Evolutionary conservation across 2,329 filamentous ascomycete species (phyloP), one percentile per base, ranked within the genome.

Genomic region (Trichoderma sp.): DNA sequence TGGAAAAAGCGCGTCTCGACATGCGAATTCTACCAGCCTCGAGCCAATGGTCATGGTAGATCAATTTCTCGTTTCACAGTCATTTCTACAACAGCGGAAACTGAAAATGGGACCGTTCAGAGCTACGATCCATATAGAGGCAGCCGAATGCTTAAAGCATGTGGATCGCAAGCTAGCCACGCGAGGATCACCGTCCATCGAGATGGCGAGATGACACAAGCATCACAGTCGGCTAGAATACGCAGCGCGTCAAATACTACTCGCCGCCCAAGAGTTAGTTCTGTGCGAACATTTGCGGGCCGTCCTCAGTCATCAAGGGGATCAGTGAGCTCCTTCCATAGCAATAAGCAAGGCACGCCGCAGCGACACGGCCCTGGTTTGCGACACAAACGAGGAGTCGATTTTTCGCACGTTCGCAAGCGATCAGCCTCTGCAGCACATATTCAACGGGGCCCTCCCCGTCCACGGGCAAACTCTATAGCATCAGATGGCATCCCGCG

Each of bases 91-190:
- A 81, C 86, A 14, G 81, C 86, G n/a, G 85, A 86, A 35, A 82
- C 81, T 1, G 85, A 86, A 8, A 74, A 76, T 24, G 84, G 82
- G 10, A 87, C 84, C 0, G 76, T 84, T 13, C 78, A 87, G 72
- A 96, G 91, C 78, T 97, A 97, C 74, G 94, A 97, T 77, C 93
- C 94, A 0, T 97, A 92, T 78, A 88, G 92, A 75, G 88, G 91
- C 5, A 93, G 91, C 3, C 85, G 86, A 7, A 77, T 83, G 60
- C 78, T 79, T 47, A 79, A 82, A 43, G 75, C 77, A 8, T 75
- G 74, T 43, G 77, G 82, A 29, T 80, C 83, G 0, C 84, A 88
- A 62, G 84, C 83, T 8, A 86, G 89, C 70, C 89, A 89, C 74
- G 85, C 90, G 35, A 91, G 88, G 73, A 87, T 94, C 63, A 88